Evolutionary conservation across 2,329 filamentous ascomycete genomes (phyloP), one percentile per base, ranked within the genome.

Genomic region (Pleomassaria siparia): DNA sequence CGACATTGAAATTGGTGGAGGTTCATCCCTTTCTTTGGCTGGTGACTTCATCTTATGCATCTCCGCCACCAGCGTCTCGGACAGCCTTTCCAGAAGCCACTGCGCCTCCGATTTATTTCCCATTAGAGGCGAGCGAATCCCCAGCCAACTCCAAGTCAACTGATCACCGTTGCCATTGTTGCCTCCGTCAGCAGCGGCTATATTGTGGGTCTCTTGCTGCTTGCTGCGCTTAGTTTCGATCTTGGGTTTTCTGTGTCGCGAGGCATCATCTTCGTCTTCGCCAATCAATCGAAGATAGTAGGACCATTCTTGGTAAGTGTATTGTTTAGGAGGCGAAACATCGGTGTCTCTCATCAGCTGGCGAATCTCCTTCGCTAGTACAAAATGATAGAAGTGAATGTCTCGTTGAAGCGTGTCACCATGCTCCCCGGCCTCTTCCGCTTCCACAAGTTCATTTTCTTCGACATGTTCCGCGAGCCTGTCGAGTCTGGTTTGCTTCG

Each of bases 101-200:
- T 89, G 82, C 12, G 82, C 79, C 71, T 91, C 87, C 46, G 81
- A 80, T 60, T 83, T 80, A 40, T 78, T 78, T 2, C 85, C 81
- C 81, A 89, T 85, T 11, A 91, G 74, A 3, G 87, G 87, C 55
- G 83, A 88, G 12, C 80, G 73, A 39, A 82, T 77, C 0, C 85
- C 86, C 1, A 91, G 78, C 88, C 88, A 91, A 26, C 85, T 88
- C 87, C 87, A 90, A 6, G 81, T 84, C 80, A 83, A 87, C 10
- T 64, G 52, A 33, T 62, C 54, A 2, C 60, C 64, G 22, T 64
- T 45, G 4, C 49, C 49, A 4, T 43, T 35, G 24, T 51, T 46
- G 9, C 16, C 46, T 10, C 48, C 62, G 7, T 64, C 60, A 12
- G 66, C 66, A 3, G 56, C 62, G 1, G 65, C 67, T 12, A 70